Percentiles rank a stretch among this genome's conserved stretches.
Evolutionary conservation across 768 basidiomycete species (phyloP).

Genomic region (Kwoniella pini): DNA sequence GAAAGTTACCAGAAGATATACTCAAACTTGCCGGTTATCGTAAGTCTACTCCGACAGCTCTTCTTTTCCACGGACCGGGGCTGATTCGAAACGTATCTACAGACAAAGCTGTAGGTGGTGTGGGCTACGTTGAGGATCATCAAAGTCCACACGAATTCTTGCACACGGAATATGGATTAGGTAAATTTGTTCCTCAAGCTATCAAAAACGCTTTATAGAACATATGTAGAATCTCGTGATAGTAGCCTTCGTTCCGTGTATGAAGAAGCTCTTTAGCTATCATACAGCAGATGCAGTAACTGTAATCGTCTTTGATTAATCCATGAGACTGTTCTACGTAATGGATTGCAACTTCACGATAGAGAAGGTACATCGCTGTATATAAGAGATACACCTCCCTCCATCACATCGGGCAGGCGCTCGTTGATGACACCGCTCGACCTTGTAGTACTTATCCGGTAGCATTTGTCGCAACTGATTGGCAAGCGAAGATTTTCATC

Average conservation of each 20-base stretch:
- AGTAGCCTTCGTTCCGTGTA: background rate
- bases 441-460: too few species aligned
- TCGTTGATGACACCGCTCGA: too few species aligned
- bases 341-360: too few species aligned
- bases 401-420: too few species aligned
- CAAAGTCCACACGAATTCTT: constrained; percentile 15
- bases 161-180: background rate
- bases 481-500: too few species aligned
- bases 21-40: constrained; percentile 21
- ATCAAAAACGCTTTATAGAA: constrained; percentile 4
- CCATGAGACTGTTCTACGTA: too few species aligned
- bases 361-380: too few species aligned
- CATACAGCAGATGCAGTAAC: too few species aligned
- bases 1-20: constrained; percentile 18
- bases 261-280: too few species aligned
- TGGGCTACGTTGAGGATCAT: constrained; percentile 21
- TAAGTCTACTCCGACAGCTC: background rate
- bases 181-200: background rate
- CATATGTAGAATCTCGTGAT: background rate
- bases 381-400: too few species aligned
- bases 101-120: constrained; percentile 24
- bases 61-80: background rate
- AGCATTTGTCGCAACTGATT: too few species aligned
- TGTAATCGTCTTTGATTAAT: too few species aligned
- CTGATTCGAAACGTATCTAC: background rate